Evolutionary conservation across 2,329 filamentous ascomycete genomes (phyloP).

Genomic region (Madurella mycetomatis): DNA sequence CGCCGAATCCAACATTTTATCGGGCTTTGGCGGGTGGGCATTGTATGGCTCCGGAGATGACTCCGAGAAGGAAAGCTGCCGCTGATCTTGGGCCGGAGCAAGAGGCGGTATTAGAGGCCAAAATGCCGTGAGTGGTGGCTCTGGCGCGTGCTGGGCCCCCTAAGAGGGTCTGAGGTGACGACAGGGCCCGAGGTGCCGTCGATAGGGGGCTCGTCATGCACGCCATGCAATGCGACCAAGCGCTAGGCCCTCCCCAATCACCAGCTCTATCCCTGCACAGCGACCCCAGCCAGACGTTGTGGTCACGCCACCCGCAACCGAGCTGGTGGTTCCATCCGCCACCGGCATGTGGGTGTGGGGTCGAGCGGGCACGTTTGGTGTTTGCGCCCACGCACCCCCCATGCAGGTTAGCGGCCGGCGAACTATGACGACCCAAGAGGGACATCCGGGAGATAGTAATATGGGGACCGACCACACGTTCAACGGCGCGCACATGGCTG

Average conservation of each 20-base stretch:
- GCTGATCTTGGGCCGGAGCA: neutral
- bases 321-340: constrained; percentile 16
- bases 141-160: neutral
- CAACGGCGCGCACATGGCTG: constrained; percentile 11
- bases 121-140: neutral
- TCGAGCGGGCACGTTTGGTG: neutral
- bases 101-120: constrained; percentile 4
- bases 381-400: constrained; percentile 5
- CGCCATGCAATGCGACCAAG: constrained; percentile 17
- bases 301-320: constrained; percentile 16
- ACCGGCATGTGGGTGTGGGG: constrained; percentile 1
- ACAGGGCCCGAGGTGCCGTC: neutral
- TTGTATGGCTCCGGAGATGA: neutral
- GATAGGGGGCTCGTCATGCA: constrained; percentile 2
- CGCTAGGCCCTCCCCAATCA: constrained; percentile 3
- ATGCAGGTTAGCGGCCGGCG: constrained; percentile 6
- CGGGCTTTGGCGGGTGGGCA: neutral
- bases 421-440: constrained; percentile 14
- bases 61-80: neutral
- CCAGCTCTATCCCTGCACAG: neutral
- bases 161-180: constrained; percentile 1
- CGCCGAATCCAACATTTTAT: neutral
- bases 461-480: constrained; percentile 6
- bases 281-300: constrained; percentile 1
- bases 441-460: constrained; percentile 15